phyloP scores from a whole-genome alignment of 164 flowering plant genomes.

The Warburgia ugandensis region DNA sequence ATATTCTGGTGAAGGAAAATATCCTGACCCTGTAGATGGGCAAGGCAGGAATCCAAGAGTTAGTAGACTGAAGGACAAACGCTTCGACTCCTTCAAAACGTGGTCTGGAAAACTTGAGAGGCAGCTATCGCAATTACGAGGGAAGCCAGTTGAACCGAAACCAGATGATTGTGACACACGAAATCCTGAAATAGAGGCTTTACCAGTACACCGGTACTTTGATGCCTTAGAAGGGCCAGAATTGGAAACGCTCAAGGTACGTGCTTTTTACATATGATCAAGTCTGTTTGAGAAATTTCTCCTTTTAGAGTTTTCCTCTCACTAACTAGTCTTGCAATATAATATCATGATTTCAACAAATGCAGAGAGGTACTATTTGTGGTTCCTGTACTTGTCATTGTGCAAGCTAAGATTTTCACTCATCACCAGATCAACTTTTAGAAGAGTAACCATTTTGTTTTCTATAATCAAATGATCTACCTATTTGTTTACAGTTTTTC shows the following conservation, averaged over 20 bases:
- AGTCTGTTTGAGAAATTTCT: no score
- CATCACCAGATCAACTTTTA: no score
- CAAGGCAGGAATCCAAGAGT: slow-evolving; percentile 20
- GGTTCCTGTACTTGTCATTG: no score
- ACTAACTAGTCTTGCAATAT: slow-evolving; percentile 60
- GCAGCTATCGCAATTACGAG: slow-evolving; percentile 51
- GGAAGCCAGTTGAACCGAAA: slow-evolving; percentile 29
- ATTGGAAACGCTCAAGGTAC: slow-evolving; percentile 69
- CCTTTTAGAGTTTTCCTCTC: no score
- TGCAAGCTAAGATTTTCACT: no score
- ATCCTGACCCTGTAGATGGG: not conserved
- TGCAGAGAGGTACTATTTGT: slow-evolving; percentile 43
- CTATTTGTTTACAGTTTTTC: no score
- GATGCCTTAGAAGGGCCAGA: slow-evolving; percentile 95
- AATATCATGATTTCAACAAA: slow-evolving; percentile 69
- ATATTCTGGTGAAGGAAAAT: slow-evolving; percentile 10
- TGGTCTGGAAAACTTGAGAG: slow-evolving; percentile 83
- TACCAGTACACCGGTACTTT: slow-evolving; percentile 68
- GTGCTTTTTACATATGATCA: no score
- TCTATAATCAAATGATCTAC: no score
- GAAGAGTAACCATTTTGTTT: no score
- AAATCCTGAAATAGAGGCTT: slow-evolving; percentile 21
- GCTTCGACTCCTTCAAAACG: slow-evolving; percentile 76
- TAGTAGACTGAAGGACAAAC: slow-evolving; percentile 33
- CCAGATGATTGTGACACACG: slow-evolving; percentile 11